These are phyloP conservation scores for Penicillium sp. DNA, from an alignment of 2,329 filamentous ascomycete species.

Conservation along the genomic window DNA sequence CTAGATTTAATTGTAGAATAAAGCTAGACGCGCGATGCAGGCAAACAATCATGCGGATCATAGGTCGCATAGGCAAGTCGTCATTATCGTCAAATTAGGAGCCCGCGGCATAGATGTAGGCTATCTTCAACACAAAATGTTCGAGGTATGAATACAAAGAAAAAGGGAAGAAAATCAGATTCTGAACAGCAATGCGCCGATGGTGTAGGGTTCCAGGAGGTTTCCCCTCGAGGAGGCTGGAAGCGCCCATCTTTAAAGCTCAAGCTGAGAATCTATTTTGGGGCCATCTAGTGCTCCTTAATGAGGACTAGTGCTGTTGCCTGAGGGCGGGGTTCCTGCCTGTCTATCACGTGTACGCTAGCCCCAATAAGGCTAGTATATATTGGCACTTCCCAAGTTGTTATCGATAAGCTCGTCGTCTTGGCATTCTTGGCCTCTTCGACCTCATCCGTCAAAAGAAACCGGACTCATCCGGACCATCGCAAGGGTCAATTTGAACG, in stretches of 20 bases:
- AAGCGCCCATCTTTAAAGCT: constrained; percentile 23
- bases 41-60: constrained; percentile 10
- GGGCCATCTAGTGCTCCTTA: constrained; percentile 23
- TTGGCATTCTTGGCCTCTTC: constrained; percentile 8
- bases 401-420: constrained; percentile 24
- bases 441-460: constrained; percentile 7
- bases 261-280: constrained; percentile 36
- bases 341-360: constrained; percentile 14
- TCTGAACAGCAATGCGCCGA: background rate
- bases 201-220: constrained; percentile 16
- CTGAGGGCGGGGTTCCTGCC: constrained; percentile 29
- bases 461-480: background rate
- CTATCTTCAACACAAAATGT: background rate
- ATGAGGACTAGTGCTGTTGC: constrained; percentile 23
- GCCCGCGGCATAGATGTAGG: background rate
- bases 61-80: constrained; percentile 3
- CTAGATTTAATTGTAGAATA: background rate
- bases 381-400: background rate
- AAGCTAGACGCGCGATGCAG: constrained; percentile 4
- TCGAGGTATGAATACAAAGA: background rate
- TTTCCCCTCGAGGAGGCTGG: constrained; percentile 24
- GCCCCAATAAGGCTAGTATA: background rate
- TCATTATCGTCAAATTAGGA: constrained; percentile 9
- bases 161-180: background rate
- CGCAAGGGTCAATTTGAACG: background rate